A percentile compares a stretch with the other conserved stretches of the same genome.
These are phyloP conservation scores for Penicillium occitanis DNA, from an alignment of 2,329 filamentous ascomycete species.

Conservation along the genomic window DNA sequence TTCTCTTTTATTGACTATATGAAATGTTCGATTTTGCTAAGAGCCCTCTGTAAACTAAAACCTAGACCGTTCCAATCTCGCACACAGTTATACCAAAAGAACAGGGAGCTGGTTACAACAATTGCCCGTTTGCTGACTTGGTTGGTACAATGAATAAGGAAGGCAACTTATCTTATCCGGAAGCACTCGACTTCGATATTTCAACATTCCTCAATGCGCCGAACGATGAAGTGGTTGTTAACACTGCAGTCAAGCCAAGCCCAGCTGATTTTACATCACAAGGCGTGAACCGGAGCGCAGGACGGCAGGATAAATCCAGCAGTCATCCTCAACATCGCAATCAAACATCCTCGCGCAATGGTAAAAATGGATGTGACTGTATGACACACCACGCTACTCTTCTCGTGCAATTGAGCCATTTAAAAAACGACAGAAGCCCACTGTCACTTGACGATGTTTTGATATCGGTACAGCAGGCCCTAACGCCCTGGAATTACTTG, in stretches of 20 bases:
- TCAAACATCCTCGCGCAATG: not conserved
- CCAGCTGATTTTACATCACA: not conserved
- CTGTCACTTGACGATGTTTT: not conserved
- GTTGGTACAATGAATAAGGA: not conserved
- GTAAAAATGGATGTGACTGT: not conserved
- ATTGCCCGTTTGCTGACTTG: not conserved
- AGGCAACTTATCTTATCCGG: not conserved
- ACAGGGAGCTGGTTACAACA: not conserved
- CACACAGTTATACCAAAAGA: not conserved
- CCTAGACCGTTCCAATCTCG: not conserved
- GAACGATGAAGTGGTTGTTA: not conserved
- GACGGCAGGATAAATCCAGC: not conserved
- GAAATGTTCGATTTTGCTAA: not conserved
- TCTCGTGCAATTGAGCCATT: not conserved
- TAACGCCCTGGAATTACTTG: not conserved
- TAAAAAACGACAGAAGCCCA: not conserved
- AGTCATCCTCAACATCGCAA: not conserved
- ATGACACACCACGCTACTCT: not conserved
- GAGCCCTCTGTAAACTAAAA: not conserved
- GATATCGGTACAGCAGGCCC: not conserved
- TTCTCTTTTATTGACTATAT: not conserved
- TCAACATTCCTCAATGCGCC: not conserved
- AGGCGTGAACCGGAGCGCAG: not conserved
- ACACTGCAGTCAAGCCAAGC: not conserved
- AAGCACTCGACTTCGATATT: not conserved